Base-by-base conservation (phyloP, 139 green algal species). In the Ostreobium quekettii region DNA sequence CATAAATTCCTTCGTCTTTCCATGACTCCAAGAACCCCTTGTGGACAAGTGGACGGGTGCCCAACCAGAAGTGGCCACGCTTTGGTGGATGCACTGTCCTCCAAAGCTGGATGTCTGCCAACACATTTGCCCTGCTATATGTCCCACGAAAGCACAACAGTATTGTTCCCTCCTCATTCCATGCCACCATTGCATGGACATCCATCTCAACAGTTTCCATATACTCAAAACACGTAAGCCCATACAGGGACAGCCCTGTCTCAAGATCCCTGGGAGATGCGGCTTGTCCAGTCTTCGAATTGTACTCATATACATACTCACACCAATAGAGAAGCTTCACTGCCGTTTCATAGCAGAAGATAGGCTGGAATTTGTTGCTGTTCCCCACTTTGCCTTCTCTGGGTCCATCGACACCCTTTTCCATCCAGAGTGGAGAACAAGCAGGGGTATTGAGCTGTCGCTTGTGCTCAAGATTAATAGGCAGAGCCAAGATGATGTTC, bases 341-440 rank as follows among this genome's bases (percentile, higher is more conserved):
- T 36, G 61, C 61, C 37, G 24, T 53, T n/a, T 68, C 61, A 36
- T 57, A 68, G n/a, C 61, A 68, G 36, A 68, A 68, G 37, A 68
- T 57, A 28, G 61, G 61, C 3, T n/a, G n/a, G n/a, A 38, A 47
- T 31, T 53, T 33, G 8, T 15, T 26, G 26, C 61, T 57, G 8
- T 28, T 48, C 28, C 61, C 61, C n/a, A n/a, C n/a, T n/a, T n/a
- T n/a, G n/a, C n/a, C n/a, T n/a, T n/a, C n/a, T n/a, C n/a, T n/a
- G n/a, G n/a, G n/a, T n/a, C n/a, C n/a, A n/a, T n/a, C n/a, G n/a
- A n/a, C n/a, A n/a, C n/a, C n/a, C n/a, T n/a, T n/a, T n/a, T n/a
- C n/a, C n/a, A n/a, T n/a, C n/a, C n/a, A n/a, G n/a, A n/a, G n/a
- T n/a, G n/a, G n/a, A n/a, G n/a, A n/a, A n/a, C n/a, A n/a, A n/a